Percentiles rank a stretch among this genome's conserved stretches.
phyloP scores from a whole-genome alignment of 2,329 filamentous ascomycete species.

The Fonsecaea erecta region DNA sequence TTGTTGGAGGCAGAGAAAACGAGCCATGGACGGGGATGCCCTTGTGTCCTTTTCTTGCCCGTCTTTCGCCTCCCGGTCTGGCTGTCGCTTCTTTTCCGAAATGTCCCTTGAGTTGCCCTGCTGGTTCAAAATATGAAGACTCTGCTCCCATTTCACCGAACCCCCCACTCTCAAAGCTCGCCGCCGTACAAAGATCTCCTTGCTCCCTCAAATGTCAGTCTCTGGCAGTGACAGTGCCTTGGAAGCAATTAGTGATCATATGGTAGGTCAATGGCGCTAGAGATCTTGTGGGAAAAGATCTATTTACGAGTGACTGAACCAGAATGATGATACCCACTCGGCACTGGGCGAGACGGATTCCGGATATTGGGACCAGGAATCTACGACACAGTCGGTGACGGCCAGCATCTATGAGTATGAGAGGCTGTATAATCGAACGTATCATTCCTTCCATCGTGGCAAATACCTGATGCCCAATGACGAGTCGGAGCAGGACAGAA shows the following conservation, averaged over 20 bases:
- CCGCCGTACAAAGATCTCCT: neutral
- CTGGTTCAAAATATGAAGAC: neutral
- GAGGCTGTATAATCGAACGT: conserved; percentile 42
- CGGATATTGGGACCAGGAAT: conserved; percentile 22
- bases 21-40: neutral
- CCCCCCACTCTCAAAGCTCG: neutral
- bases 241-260: conserved; percentile 9
- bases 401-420: conserved; percentile 41
- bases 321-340: conserved; percentile 1
- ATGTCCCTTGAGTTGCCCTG: neutral
- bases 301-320: neutral
- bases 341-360: conserved; percentile 15
- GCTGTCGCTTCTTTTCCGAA: neutral
- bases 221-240: conserved; percentile 7
- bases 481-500: conserved; percentile 33
- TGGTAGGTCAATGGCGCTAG: neutral
- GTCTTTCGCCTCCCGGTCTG: neutral
- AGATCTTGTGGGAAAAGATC: neutral
- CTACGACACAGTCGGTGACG: conserved; percentile 38
- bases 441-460: conserved; percentile 43
- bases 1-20: conserved; percentile 2
- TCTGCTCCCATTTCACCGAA: neutral
- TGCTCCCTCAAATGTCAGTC: neutral
- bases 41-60: neutral
- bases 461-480: conserved; percentile 51